These are phyloP conservation scores for Vitis labrusca DNA, from an alignment of 164 flowering plant genomes.

Conservation along the genomic window DNA sequence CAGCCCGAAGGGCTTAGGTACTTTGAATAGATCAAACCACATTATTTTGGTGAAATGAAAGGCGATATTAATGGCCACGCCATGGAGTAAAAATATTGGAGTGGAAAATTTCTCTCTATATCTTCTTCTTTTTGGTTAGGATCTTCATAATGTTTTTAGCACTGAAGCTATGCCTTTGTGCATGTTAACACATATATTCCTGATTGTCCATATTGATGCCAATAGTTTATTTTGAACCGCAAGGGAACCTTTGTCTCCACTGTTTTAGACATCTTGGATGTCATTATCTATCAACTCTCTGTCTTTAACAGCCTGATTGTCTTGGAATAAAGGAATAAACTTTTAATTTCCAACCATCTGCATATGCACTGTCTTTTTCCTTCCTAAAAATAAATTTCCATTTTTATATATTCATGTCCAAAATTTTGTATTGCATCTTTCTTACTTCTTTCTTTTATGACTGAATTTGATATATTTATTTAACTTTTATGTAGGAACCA, in stretches of 20 bases:
- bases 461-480: background rate
- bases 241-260: background rate
- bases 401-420: background rate
- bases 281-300: background rate
- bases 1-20: no score
- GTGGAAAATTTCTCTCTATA: background rate
- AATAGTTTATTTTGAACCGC: background rate
- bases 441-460: no score
- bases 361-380: no score
- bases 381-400: background rate
- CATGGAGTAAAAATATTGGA: no score
- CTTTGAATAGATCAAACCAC: no score
- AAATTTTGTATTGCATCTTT: background rate
- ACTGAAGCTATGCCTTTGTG: background rate
- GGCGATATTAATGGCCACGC: no score
- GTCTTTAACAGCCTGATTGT: background rate
- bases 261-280: background rate
- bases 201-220: background rate
- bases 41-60: no score
- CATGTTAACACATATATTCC: background rate
- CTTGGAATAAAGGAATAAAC: background rate
- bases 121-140: background rate
- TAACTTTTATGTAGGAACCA: slow-evolving; percentile 34
- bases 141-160: background rate
- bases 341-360: background rate